Base-by-base conservation (phyloP, 1,139 yeast genomes). In the Sugiyamaella castrensis region DNA sequence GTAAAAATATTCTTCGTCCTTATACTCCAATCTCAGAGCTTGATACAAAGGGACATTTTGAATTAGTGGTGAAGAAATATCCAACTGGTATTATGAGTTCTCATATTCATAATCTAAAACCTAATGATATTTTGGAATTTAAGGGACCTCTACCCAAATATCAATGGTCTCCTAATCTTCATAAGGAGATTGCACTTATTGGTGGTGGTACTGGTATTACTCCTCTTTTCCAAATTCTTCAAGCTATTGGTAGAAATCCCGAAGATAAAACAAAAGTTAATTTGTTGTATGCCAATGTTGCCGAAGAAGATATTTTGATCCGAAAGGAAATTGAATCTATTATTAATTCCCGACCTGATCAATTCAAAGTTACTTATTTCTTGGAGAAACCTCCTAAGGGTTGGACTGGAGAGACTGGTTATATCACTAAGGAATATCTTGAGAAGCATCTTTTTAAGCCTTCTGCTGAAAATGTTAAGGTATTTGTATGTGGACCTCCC, bases 201-300 rank as follows among this genome's bases (percentile, higher is more conserved):
- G 98, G 97, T 59, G 98, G 96, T 60, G 98, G 98, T 65, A 79
- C 95, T 43, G 98, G 98, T 70, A 88, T 92, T 70, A 87, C 97
- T 29, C 98, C 98, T 54, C 77, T 91, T 75, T 89, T 77, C 76
- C 98, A 92, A 73, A 72, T 92, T 67, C 70, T 87, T 57, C 63
- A 63, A 52, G 60, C 57, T 47, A 59, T 68, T 43, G 61, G 58
- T 65, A 75, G 76, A 62, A 81, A 89, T 74, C 88, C 94, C 40
- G 71, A 71, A 34, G 98, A 91, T 72, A 84, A 86, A 68, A 92
- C 98, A 63, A 84, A 85, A 74, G 79, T 92, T 56, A 76, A 81
- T 58, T 76, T 92, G 62, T 69, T 84, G 65, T 89, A 87, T 71
- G 97, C 96, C 58, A 84, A 83, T 68, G 80, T 82, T 67, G 71